Conservation (phyloP, 768 basidiomycete species). For the Mycena olivaceomarginata region DNA sequence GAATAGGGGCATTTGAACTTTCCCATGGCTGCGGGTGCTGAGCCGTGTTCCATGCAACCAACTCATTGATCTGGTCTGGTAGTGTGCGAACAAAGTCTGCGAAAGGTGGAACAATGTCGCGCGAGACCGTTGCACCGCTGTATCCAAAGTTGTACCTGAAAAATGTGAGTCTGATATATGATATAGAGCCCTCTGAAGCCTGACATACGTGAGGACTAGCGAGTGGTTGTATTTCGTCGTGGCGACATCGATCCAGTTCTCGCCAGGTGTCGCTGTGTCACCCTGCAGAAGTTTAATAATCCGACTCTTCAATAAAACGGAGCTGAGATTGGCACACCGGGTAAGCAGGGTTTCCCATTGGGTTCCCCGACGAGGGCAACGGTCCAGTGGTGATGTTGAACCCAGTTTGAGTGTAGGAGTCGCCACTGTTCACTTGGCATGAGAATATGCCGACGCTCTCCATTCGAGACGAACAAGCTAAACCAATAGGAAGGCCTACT, state of each 20-base stretch:
- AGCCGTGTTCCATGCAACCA: constrained; percentile 52
- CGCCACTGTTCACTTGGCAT: constrained; percentile 49
- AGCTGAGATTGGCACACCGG: constrained; percentile 40
- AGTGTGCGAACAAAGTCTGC: constrained; percentile 57
- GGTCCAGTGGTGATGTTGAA: constrained; percentile 52
- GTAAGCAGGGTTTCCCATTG: constrained; percentile 61
- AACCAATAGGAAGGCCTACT: constrained; percentile 33
- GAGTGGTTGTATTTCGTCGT: constrained; percentile 59
- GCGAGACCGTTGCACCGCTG: constrained; percentile 52
- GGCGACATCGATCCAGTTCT: constrained; percentile 61
- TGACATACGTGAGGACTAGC: constrained; percentile 57
- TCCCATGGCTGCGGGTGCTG: constrained; percentile 60
- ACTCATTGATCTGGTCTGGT: constrained; percentile 64
- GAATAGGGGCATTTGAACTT: constrained; percentile 62
- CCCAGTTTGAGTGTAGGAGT: constrained; percentile 61
- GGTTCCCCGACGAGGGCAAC: constrained; percentile 55
- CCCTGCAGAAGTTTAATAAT: constrained; percentile 40
- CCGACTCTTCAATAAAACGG: constrained; percentile 10
- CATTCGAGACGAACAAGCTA: constrained; percentile 37
- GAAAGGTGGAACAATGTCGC: constrained; percentile 63
- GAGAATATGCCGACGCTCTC: constrained; percentile 19
- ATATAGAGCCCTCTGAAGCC: constrained; percentile 21
- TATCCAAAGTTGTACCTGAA: constrained; percentile 59
- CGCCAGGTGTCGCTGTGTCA: constrained; percentile 59
- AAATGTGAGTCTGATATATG: constrained; percentile 9